Evolutionary conservation across 179 eudicot species (phyloP), one percentile per base, ranked within the genome.

Genomic region (Sideroxylon spinosum): DNA sequence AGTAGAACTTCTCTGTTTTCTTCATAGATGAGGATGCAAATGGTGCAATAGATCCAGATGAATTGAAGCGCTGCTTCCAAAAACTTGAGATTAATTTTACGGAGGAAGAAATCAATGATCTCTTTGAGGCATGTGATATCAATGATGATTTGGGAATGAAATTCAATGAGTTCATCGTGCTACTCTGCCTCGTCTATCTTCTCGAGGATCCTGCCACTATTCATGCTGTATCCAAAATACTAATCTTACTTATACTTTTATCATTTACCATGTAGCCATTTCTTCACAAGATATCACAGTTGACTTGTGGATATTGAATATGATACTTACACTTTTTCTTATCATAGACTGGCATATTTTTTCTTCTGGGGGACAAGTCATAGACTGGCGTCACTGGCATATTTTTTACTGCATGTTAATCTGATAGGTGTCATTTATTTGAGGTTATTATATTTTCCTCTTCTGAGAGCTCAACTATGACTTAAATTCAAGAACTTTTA

Each of bases 111-210:
- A 87, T 91, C 63, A 73, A 82, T 66, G 97, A 87, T 64, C 85
- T 95, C 52, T 95, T 95, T 79, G 82, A 86, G 69, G 91, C 91
- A 14, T 95, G 98, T 66, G 97, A 92, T 81, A 86, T 95, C 7
- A 89, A 87, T 76, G 91, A 91, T n/a, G 87, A 86, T 48, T 80
- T 78, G 88, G 90, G 89, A 49, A 86, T 95, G 69, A 87, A 86
- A 67, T 95, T 91, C 91, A 91, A 86, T 68, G 98, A 93, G 79
- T 95, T 95, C 83, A 87, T 95, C 52, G 98, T 95, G 71, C 95
- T 95, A 81, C 89, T 95, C 69, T 95, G 95, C 86, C 92, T 93
- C 28, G 95, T 91, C 68, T 91, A 93, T 85, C 97, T 95, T 86
- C 90, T 95, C 71, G 88, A 91, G 73, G 90, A 85, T 74, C 84